A percentile compares a stretch with the other conserved stretches of the same genome.
Conservation (phyloP, 2,329 filamentous ascomycete species). For the Hypoxylon sp. region DNA sequence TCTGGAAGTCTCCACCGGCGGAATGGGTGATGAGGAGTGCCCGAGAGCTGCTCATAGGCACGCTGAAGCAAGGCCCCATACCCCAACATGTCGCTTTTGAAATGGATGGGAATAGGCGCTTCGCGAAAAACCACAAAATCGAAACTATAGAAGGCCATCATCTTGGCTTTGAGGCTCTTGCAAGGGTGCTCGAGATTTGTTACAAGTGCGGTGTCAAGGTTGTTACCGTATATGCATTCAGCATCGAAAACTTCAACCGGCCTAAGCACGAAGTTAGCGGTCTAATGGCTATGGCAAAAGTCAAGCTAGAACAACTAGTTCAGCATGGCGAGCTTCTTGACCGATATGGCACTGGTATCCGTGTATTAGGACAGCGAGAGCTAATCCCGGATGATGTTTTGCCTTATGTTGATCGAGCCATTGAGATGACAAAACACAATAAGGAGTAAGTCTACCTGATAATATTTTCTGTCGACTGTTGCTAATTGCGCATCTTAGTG, state of each 20-base stretch:
- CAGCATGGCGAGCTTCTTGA: slow-evolving; percentile 95
- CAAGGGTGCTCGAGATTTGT: slow-evolving; percentile 94
- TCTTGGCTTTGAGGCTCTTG: slow-evolving; percentile 93
- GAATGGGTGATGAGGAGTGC: slow-evolving; percentile 88
- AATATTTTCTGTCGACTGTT: neutral
- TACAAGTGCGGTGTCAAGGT: slow-evolving; percentile 98
- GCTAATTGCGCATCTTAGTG: slow-evolving; percentile 54
- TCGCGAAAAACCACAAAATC: slow-evolving; percentile 89
- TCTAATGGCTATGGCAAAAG: slow-evolving; percentile 96
- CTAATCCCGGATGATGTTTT: slow-evolving; percentile 89
- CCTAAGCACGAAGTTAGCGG: slow-evolving; percentile 97
- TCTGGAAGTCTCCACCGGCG: slow-evolving; percentile 88
- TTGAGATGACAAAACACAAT: slow-evolving; percentile 89
- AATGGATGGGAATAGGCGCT: slow-evolving; percentile 98
- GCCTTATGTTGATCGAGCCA: slow-evolving; percentile 87
- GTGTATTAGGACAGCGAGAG: slow-evolving; percentile 86
- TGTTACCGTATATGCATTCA: slow-evolving; percentile 98
- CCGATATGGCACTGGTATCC: slow-evolving; percentile 88
- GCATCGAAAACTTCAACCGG: slow-evolving; percentile 98
- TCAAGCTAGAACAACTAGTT: slow-evolving; percentile 90
- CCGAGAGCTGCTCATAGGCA: slow-evolving; percentile 87
- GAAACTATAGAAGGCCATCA: slow-evolving; percentile 98
- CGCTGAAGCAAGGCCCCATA: slow-evolving; percentile 89
- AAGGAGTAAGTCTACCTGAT: slow-evolving; percentile 67
- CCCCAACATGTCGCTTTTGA: slow-evolving; percentile 98